A percentile compares a stretch with the other conserved stretches of the same genome.
Conservation (phyloP, 306 rosid species). For the Quercus bicolor region DNA sequence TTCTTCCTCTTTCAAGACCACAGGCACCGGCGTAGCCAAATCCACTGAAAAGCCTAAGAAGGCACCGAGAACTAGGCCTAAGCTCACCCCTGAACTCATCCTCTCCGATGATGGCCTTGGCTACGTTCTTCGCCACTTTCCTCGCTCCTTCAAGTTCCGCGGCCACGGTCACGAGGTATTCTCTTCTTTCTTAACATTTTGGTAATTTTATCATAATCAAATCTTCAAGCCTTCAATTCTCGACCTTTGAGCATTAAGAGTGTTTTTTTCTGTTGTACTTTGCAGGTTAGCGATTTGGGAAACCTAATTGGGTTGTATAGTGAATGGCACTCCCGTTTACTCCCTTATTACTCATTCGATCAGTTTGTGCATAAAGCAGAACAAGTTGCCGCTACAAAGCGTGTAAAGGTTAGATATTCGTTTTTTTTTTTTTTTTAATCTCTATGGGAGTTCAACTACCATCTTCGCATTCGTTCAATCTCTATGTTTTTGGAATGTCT, state of each 20-base stretch:
- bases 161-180: conserved; percentile 87
- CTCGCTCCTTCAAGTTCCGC: conserved; percentile 71
- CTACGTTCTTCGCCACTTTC: conserved; percentile 89
- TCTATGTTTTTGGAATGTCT: neutral
- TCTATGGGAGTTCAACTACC: neutral
- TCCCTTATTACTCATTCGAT: conserved; percentile 77
- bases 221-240: too few species aligned
- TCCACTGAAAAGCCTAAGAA: conserved; percentile 55
- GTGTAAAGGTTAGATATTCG: conserved; percentile 54
- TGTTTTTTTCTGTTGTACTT: neutral
- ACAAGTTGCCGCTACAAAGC: conserved; percentile 74
- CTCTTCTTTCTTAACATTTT: neutral
- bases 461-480: neutral
- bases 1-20: conserved; percentile 26
- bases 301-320: conserved; percentile 63
- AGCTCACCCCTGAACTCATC: conserved; percentile 76
- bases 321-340: conserved; percentile 84
- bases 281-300: conserved; percentile 78
- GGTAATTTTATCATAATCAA: neutral
- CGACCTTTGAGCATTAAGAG: neutral
- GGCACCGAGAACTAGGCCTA: conserved; percentile 58
- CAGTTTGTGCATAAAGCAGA: conserved; percentile 82
- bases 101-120: conserved; percentile 96
- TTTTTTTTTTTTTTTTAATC: neutral
- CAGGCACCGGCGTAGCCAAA: neutral